Percentiles rank a stretch among this genome's conserved stretches.
These are phyloP conservation scores for Metschnikowia anglica DNA, from an alignment of 805 yeast genomes.

Conservation along the genomic window DNA sequence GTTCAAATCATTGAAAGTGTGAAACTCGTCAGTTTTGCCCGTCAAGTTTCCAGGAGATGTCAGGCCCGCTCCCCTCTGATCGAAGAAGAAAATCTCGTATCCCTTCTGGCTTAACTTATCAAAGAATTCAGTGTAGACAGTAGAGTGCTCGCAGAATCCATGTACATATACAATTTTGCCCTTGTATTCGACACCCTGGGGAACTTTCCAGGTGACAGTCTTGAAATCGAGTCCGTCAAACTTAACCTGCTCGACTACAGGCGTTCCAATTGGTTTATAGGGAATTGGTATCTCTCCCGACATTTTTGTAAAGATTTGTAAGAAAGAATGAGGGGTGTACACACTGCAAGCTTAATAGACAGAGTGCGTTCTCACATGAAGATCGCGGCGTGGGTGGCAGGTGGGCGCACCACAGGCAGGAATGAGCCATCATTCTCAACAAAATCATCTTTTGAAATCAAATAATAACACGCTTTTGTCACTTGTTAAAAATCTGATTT, in stretches of 20 bases:
- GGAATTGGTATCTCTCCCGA: constrained; percentile 25
- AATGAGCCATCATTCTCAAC: too few species aligned
- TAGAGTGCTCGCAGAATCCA: constrained; percentile 65
- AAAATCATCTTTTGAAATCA: too few species aligned
- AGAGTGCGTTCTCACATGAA: too few species aligned
- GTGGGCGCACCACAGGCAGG: too few species aligned
- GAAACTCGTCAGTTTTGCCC: constrained; percentile 58
- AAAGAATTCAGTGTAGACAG: constrained; percentile 48
- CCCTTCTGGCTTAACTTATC: constrained; percentile 55
- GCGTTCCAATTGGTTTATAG: constrained; percentile 34
- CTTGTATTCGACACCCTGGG: constrained; percentile 33
- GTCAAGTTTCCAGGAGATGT: constrained; percentile 53
- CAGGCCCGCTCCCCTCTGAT: constrained; percentile 49
- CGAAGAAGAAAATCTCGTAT: constrained; percentile 65
- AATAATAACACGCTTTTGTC: too few species aligned
- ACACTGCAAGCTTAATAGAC: too few species aligned
- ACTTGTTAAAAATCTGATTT: too few species aligned
- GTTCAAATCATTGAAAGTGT: constrained; percentile 59
- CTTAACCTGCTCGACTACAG: constrained; percentile 14
- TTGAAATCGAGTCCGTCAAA: constrained; percentile 40
- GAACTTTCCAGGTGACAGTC: constrained; percentile 43
- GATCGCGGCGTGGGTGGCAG: neutral
- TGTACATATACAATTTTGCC: constrained; percentile 65
- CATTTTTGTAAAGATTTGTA: too few species aligned
- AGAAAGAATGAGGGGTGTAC: too few species aligned